Conservation (phyloP, 208 protist species). For the Trypanosoma lewisi region DNA sequence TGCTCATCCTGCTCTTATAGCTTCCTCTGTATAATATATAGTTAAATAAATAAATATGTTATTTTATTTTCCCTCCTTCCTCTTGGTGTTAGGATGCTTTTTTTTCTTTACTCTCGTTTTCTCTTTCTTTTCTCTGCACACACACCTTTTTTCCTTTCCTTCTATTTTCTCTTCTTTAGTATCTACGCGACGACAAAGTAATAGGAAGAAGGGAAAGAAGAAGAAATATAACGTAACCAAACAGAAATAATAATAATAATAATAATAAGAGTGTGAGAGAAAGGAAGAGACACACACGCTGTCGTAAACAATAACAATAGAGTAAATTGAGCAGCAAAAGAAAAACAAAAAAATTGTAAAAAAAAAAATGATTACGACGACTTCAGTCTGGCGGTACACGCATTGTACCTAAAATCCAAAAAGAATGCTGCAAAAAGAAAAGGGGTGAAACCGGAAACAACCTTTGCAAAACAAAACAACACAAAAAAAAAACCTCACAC, state of each 20-base stretch:
- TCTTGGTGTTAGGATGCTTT: constrained; percentile 6
- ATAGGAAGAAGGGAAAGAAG: neutral
- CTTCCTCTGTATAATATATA: constrained; percentile 14
- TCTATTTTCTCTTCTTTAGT: neutral
- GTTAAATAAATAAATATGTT: neutral
- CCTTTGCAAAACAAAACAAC: too few relatives aligned
- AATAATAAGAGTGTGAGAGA: neutral
- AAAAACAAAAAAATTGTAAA: too few relatives aligned
- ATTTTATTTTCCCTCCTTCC: constrained; percentile 15
- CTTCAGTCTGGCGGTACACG: too few relatives aligned
- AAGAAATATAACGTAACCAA: too few relatives aligned
- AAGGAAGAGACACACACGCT: too few relatives aligned
- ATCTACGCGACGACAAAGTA: neutral
- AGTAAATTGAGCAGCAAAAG: too few relatives aligned
- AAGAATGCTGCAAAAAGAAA: too few relatives aligned
- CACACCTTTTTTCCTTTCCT: neutral
- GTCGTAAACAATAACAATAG: too few relatives aligned
- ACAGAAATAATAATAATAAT: constrained; percentile 3
- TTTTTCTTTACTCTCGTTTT: neutral
- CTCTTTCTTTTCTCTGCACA: constrained; percentile 8
- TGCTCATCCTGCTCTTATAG: constrained; percentile 49
- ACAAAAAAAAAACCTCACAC: too few relatives aligned
- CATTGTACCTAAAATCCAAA: too few relatives aligned
- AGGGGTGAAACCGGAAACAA: too few relatives aligned
- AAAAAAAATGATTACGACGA: too few relatives aligned